Evolutionary conservation across 2,329 filamentous ascomycete species (phyloP).

Genomic region (Aspergillus puulaauensis): DNA sequence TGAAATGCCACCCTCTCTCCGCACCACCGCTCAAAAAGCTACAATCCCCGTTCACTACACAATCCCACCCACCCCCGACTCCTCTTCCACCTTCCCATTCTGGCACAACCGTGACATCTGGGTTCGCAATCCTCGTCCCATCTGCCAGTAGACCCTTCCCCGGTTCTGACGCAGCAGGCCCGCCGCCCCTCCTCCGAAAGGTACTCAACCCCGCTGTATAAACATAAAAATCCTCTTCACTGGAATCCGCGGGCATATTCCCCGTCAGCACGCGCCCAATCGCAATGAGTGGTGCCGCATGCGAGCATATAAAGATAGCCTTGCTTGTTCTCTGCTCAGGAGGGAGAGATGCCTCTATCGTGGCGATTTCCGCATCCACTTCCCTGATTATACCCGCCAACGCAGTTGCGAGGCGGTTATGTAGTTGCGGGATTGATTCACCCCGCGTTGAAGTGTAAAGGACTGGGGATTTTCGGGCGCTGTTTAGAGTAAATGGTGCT

Average conservation of each 20-base stretch:
- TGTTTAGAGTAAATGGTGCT: conserved; percentile 30
- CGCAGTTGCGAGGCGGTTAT: conserved; percentile 72
- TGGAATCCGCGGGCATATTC: conserved; percentile 67
- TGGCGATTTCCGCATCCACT: conserved; percentile 60
- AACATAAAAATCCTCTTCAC: conserved; percentile 76
- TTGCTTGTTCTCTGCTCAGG: conserved; percentile 46
- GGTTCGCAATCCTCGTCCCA: conserved; percentile 29
- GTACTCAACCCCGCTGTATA: conserved; percentile 80
- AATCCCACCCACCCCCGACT: conserved; percentile 76
- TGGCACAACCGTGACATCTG: conserved; percentile 22
- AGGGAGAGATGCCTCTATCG: conserved; percentile 47
- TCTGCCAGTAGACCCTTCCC: conserved; percentile 21
- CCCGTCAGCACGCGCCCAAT: conserved; percentile 82
- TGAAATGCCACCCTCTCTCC: conserved; percentile 74
- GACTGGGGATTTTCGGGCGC: conserved; percentile 50
- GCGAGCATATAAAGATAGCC: conserved; percentile 77
- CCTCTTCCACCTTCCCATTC: conserved; percentile 61
- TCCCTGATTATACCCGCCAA: conserved; percentile 69
- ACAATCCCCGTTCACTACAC: conserved; percentile 79
- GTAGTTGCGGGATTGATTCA: conserved; percentile 76
- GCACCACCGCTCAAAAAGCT: conserved; percentile 75
- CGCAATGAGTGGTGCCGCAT: conserved; percentile 86
- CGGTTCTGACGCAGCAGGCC: conserved; percentile 30
- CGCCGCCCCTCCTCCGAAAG: conserved; percentile 52
- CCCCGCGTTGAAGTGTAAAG: conserved; percentile 70